Conservation (phyloP, 805 yeast genomes). For the Scheffersomyces coipomensis region DNA sequence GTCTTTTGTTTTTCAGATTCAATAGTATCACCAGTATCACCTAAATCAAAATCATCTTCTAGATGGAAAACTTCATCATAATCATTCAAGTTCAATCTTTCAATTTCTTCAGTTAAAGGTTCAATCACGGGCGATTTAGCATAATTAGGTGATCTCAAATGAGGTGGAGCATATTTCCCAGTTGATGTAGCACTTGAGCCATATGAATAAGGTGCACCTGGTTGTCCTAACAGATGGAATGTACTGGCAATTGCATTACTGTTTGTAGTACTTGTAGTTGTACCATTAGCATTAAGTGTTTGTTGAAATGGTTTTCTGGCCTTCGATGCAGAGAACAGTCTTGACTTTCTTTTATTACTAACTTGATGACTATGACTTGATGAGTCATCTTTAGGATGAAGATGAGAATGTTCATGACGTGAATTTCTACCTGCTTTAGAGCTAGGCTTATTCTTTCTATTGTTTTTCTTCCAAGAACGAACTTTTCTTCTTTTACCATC, state of each 20-base stretch:
- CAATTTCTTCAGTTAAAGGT: slow-evolving; percentile 37
- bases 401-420: slow-evolving; percentile 3
- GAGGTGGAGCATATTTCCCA: slow-evolving; percentile 44
- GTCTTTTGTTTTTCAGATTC: slow-evolving; percentile 1
- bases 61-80: slow-evolving; percentile 40
- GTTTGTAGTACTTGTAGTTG: background rate
- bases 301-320: slow-evolving; percentile 1
- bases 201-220: slow-evolving; percentile 1
- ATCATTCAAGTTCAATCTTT: slow-evolving; percentile 22
- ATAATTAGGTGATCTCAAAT: slow-evolving; percentile 36
- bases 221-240: background rate
- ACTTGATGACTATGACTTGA: slow-evolving; percentile 9
- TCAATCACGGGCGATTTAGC: slow-evolving; percentile 30
- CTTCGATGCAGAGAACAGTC: slow-evolving; percentile 20
- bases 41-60: slow-evolving; percentile 35
- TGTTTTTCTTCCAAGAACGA: slow-evolving; percentile 28
- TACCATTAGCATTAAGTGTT: background rate
- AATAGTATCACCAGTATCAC: background rate
- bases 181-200: slow-evolving; percentile 7
- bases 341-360: slow-evolving; percentile 16
- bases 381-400: slow-evolving; percentile 8
- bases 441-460: slow-evolving; percentile 20
- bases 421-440: slow-evolving; percentile 12
- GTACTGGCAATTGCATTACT: background rate
- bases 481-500: slow-evolving; percentile 13